Evolutionary conservation across 2,329 filamentous ascomycete genomes (phyloP).

Genomic region (Talaromyces islandicus): DNA sequence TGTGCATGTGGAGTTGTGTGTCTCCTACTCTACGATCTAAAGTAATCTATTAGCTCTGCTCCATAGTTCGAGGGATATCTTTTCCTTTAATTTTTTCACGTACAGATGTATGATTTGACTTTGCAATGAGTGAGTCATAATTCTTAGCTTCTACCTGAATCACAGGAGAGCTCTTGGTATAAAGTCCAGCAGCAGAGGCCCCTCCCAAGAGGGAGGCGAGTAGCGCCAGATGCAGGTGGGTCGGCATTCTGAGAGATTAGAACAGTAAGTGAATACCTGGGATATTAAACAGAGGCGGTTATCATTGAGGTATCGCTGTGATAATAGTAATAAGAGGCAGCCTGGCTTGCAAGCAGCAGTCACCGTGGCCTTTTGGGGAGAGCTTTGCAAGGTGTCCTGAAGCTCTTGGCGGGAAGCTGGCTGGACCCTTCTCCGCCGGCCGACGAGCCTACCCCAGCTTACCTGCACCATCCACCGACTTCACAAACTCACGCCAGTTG

Average conservation of each 20-base stretch:
- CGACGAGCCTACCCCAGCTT: constrained; percentile 3
- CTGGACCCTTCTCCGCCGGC: constrained; percentile 3
- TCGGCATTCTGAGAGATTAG: constrained; percentile 24
- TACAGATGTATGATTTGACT: constrained; percentile 89
- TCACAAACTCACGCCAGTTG: not conserved
- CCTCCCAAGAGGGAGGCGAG: constrained; percentile 59
- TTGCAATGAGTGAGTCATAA: constrained; percentile 76
- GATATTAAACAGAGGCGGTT: not conserved
- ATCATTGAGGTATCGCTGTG: not conserved
- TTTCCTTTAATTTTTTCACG: constrained; percentile 29
- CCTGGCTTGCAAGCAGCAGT: not conserved
- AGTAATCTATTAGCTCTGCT: constrained; percentile 15
- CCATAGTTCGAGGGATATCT: not conserved
- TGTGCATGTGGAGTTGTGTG: constrained; percentile 9
- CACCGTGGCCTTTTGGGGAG: not conserved
- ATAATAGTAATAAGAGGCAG: not conserved
- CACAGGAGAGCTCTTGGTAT: constrained; percentile 81
- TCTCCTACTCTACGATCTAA: constrained; percentile 49
- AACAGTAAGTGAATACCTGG: not conserved
- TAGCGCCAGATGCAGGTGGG: constrained; percentile 43
- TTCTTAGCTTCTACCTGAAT: constrained; percentile 72
- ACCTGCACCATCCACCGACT: not conserved
- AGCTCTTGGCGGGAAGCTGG: constrained; percentile 10
- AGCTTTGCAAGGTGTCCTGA: constrained; percentile 33
- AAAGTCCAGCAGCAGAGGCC: constrained; percentile 65